phyloP scores from a whole-genome alignment of 2,329 filamentous ascomycete species.

The Alternaria sp. region DNA sequence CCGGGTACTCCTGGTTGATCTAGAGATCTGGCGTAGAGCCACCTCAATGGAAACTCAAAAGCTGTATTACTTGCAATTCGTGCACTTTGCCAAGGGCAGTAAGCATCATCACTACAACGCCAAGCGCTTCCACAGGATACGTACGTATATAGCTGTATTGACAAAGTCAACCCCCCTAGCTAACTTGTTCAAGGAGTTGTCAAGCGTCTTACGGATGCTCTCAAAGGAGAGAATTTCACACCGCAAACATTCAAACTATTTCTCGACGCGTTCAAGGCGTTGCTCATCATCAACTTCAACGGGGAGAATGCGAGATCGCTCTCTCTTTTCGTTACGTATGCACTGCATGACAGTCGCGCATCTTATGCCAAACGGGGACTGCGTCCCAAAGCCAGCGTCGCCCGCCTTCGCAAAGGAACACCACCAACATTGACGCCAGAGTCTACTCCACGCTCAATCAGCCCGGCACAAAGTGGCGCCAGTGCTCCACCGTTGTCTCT shows the following conservation, averaged over 20 bases:
- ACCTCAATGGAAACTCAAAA: slow-evolving; percentile 79
- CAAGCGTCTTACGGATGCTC: slow-evolving; percentile 85
- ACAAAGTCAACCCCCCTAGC: slow-evolving; percentile 9
- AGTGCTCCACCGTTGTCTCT: slow-evolving; percentile 58
- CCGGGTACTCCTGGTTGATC: slow-evolving; percentile 87
- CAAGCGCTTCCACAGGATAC: slow-evolving; percentile 85
- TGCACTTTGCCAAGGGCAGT: slow-evolving; percentile 86
- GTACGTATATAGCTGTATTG: slow-evolving; percentile 62
- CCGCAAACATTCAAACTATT: slow-evolving; percentile 78
- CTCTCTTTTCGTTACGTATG: slow-evolving; percentile 91
- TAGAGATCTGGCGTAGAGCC: slow-evolving; percentile 85
- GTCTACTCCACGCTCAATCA: slow-evolving; percentile 44
- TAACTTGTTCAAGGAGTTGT: slow-evolving; percentile 72
- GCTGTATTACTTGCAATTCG: slow-evolving; percentile 92
- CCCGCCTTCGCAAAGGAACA: slow-evolving; percentile 43
- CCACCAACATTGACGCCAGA: slow-evolving; percentile 41
- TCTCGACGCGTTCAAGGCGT: slow-evolving; percentile 77
- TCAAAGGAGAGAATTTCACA: slow-evolving; percentile 83
- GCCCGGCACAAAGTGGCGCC: slow-evolving; percentile 36
- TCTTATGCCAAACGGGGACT: slow-evolving; percentile 49
- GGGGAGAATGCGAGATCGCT: slow-evolving; percentile 86
- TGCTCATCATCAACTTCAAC: slow-evolving; percentile 82
- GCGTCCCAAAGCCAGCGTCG: slow-evolving; percentile 46
- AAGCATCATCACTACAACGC: slow-evolving; percentile 93
- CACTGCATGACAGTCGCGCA: slow-evolving; percentile 72